Base-by-base conservation (phyloP, 2,329 filamentous ascomycete species). In the Talaromyces sp. region DNA sequence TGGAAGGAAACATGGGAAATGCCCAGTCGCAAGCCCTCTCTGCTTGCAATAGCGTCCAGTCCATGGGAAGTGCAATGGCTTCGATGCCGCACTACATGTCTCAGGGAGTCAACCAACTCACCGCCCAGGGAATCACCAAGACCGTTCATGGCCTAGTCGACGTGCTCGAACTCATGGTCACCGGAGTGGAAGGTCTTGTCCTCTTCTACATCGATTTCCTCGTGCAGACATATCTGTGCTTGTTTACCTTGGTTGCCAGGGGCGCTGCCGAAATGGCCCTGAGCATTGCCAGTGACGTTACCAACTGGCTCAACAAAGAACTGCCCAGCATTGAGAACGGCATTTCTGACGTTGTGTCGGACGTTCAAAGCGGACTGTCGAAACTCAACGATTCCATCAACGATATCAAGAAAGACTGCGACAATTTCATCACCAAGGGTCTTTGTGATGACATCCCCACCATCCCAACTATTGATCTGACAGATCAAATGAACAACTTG, bases 81-180 rank as follows among this genome's bases (percentile, higher is more conserved):
- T 98, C 95, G 42, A 96, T 98, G 92, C 95, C 95, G 61, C 90
- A 97, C 76, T 98, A 96, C 78, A 88, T 98, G 73, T 90, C 93
- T 1, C 81, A 84, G 57, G 95, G 95, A 59, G 88, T 97, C 72
- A 99, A 99, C 77, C 85, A 91, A 62, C 79, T 98, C 67, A 89
- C 91, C 8, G 91, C 92, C 33, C 83, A 83, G 55, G 88, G 91
- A 60, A 88, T 98, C 67, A 91, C 93, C 68, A 87, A 88, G 68
- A 87, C 92, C 9, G 87, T 98, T 66, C 84, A 87, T 64, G 93
- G 86, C 55, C 84, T 98, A 73, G 90, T 95, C 75, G 81, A 86
- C 49, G 87, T 95, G 77, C 82, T 98, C 57, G 82, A 88, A 64
- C 81, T 98, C 72, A 87, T 89, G 63, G 81, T 98, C 65, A 93